Conservation (phyloP, 768 basidiomycete genomes). For the Leucogyrophana mollusca region DNA sequence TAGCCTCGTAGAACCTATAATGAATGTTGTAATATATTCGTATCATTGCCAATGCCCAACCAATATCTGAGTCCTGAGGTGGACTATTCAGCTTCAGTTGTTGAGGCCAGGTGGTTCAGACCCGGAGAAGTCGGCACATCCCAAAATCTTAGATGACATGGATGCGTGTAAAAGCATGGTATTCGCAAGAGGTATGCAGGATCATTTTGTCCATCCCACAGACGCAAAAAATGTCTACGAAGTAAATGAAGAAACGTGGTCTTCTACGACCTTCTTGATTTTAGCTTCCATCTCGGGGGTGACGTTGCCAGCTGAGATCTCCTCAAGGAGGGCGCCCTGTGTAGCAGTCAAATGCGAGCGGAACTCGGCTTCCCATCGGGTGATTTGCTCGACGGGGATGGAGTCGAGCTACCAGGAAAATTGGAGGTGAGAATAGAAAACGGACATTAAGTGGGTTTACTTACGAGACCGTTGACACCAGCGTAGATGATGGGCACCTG, state of each 20-base stretch:
- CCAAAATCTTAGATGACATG: too few species aligned
- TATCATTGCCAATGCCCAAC: too few species aligned
- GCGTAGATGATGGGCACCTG: slow-evolving; percentile 99
- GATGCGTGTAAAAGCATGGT: slow-evolving; percentile 18
- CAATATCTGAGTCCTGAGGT: too few species aligned
- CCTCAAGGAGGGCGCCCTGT: slow-evolving; percentile 74
- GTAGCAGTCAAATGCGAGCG: slow-evolving; percentile 78
- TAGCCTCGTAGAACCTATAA: too few species aligned
- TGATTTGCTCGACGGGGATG: slow-evolving; percentile 93
- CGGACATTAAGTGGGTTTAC: slow-evolving; percentile 25
- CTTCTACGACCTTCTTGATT: slow-evolving; percentile 94
- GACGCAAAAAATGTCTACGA: slow-evolving; percentile 37
- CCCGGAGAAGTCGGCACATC: too few species aligned
- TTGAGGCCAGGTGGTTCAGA: too few species aligned
- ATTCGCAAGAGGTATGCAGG: slow-evolving; percentile 23
- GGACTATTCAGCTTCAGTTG: too few species aligned
- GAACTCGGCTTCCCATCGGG: slow-evolving; percentile 91
- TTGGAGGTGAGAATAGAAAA: slow-evolving; percentile 3
- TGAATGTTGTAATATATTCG: too few species aligned
- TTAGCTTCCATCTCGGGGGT: slow-evolving; percentile 88
- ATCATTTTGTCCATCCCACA: neutral
- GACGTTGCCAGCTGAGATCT: slow-evolving; percentile 81
- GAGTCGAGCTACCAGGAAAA: slow-evolving; percentile 68
- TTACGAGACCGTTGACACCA: slow-evolving; percentile 96
- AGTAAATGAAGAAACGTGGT: slow-evolving; percentile 81